Evolutionary conservation across 2,329 filamentous ascomycete species (phyloP).

Genomic region (Aspergillus sp.): DNA sequence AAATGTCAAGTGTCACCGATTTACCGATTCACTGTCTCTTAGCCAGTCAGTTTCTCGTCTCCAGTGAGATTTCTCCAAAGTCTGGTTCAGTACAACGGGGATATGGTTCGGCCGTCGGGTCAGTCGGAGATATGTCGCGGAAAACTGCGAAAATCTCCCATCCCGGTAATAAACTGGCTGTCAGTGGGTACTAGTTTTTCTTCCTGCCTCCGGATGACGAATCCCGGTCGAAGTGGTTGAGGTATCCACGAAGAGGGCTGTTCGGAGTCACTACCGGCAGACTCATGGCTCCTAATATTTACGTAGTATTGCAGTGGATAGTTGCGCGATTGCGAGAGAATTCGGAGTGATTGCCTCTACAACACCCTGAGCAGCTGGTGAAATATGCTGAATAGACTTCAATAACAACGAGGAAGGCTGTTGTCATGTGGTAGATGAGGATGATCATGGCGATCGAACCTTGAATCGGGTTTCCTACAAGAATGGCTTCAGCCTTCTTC

Average conservation of each 20-base stretch:
- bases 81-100: not conserved
- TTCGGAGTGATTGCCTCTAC: not conserved
- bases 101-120: not conserved
- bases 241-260: not conserved
- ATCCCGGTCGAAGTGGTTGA: slow-evolving; percentile 3
- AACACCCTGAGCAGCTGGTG: too few species aligned
- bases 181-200: slow-evolving; percentile 6
- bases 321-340: not conserved
- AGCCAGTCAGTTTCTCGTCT: too few species aligned
- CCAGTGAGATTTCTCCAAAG: slow-evolving; percentile 38
- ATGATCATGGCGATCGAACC: slow-evolving; percentile 18
- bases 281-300: not conserved
- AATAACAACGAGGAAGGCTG: not conserved
- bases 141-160: slow-evolving; percentile 2
- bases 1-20: slow-evolving; percentile 16
- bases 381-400: too few species aligned
- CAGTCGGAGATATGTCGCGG: slow-evolving; percentile 5
- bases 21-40: not conserved
- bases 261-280: not conserved
- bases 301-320: not conserved
- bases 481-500: not conserved
- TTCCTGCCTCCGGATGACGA: slow-evolving; percentile 5
- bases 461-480: not conserved
- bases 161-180: slow-evolving; percentile 1
- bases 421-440: slow-evolving; percentile 4